Evolutionary conservation across 352 stramenopile species (phyloP), one percentile per base, ranked within the genome.

Genomic region (Halophytophthora batemanensis): DNA sequence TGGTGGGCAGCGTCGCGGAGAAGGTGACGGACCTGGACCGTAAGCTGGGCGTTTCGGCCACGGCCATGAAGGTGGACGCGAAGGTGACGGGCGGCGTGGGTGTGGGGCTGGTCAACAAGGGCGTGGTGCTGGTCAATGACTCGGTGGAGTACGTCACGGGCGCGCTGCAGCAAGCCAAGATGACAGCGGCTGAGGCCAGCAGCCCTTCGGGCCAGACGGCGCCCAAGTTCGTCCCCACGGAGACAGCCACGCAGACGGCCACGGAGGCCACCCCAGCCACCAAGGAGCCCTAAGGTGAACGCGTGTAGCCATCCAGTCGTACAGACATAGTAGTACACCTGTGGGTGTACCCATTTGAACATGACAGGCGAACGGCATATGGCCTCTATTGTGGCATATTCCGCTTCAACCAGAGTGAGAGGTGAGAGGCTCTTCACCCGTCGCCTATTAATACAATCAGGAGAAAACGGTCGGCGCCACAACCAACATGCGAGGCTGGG

Each of bases 11-110:
- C 0, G 75, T 89, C 28, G 76, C 71, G 3, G 71, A 71, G 23
- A 82, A 76, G 34, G 78, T 87, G 13, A 64, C 63, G 37, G 74
- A 72, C 6, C 33, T 86, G 22, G 75, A 89, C 59, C 71, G 70
- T 48, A 69, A 75, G 31, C 64, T 84, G 19, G 75, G 75, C 23
- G 73, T 92, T 35, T 86, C 76, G 21, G 71, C 83, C n/a, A 86
- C 66, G 6, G 78, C 77, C 18, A 59, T 74, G 35, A 76, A 77
- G 37, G 61, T 92, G 43, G 82, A 92, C 55, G 75, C 76, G 53
- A 87, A 86, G 56, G 73, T 92, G 18, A 90, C 66, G 41, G 82
- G 82, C 21, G 82, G 82, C 10, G 62, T 92, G 4, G 82, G 72
- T 36, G 70, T 70, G 6, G 77, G 67, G n/a, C 63, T 84, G 15